Conservation (phyloP, 805 yeast species). For the Grigorovia transvaalensis region DNA sequence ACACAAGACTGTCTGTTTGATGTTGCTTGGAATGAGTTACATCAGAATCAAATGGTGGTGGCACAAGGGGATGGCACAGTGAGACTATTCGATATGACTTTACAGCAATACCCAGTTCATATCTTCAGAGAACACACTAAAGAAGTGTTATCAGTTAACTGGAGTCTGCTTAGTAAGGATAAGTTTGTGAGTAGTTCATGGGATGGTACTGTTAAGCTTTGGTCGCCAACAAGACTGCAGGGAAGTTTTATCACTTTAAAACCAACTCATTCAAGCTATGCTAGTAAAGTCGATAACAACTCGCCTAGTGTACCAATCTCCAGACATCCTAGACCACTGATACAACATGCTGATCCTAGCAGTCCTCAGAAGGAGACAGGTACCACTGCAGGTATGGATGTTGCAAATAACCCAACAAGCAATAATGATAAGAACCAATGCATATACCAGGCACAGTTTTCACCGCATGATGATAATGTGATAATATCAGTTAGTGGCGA, state of each 20-base stretch:
- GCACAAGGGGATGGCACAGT: conserved; percentile 89
- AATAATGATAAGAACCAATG: conserved; percentile 39
- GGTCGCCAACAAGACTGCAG: conserved; percentile 51
- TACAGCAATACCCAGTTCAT: conserved; percentile 59
- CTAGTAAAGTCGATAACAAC: conserved; percentile 9
- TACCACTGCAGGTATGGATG: background rate
- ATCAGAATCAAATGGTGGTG: conserved; percentile 73
- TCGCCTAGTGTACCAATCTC: conserved; percentile 7
- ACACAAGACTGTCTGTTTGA: conserved; percentile 92
- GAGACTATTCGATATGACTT: conserved; percentile 66
- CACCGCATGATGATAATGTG: conserved; percentile 73
- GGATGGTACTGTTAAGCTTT: conserved; percentile 81
- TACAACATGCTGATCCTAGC: background rate
- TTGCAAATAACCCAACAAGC: conserved; percentile 8
- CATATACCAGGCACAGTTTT: conserved; percentile 68
- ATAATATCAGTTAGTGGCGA: conserved; percentile 63
- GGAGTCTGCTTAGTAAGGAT: conserved; percentile 62
- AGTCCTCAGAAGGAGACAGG: background rate
- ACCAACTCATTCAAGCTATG: conserved; percentile 17
- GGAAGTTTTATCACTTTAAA: conserved; percentile 48
- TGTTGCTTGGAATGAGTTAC: conserved; percentile 79
- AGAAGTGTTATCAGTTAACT: conserved; percentile 63
- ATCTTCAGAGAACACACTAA: conserved; percentile 67
- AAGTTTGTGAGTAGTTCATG: conserved; percentile 73
- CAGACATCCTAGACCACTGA: background rate